These are phyloP conservation scores for Eleusine indica DNA, from an alignment of 176 grass and related monocot species.

Conservation along the genomic window DNA sequence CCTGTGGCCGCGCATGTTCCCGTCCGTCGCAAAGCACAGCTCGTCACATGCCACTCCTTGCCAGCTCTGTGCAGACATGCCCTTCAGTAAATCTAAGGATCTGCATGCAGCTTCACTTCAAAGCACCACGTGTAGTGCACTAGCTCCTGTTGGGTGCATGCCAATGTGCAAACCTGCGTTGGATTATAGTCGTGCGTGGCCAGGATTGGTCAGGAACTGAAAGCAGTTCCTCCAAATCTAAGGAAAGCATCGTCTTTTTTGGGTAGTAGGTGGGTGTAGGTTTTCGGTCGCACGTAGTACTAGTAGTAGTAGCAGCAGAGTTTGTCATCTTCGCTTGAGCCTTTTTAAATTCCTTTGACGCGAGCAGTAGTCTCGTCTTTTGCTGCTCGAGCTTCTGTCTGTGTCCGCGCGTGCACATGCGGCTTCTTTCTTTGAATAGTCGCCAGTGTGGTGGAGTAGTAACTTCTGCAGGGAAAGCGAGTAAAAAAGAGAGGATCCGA, in stretches of 20 bases:
- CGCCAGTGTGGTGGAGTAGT: background rate
- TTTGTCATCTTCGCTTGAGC: constrained; percentile 22
- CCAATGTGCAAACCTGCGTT: background rate
- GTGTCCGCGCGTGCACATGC: constrained; percentile 16
- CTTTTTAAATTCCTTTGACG: background rate
- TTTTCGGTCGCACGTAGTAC: no score
- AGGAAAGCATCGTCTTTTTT: background rate
- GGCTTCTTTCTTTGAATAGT: background rate
- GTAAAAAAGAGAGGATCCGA: constrained; percentile 33
- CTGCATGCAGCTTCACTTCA: background rate
- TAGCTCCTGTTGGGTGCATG: background rate
- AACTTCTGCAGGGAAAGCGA: background rate
- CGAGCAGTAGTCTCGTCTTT: background rate
- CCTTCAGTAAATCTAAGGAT: background rate
- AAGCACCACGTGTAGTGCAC: background rate
- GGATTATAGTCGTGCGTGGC: background rate
- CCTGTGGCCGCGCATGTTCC: background rate
- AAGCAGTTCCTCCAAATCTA: background rate
- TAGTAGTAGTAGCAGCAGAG: background rate
- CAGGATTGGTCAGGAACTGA: background rate
- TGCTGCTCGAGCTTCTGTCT: background rate
- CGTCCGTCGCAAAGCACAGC: background rate
- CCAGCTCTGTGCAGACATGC: no score
- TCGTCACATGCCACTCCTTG: background rate
- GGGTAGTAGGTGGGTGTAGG: background rate